Percentiles rank a stretch among this genome's conserved stretches.
Evolutionary conservation across 2,329 filamentous ascomycete species (phyloP).

Genomic region (Rosellinia necatrix): DNA sequence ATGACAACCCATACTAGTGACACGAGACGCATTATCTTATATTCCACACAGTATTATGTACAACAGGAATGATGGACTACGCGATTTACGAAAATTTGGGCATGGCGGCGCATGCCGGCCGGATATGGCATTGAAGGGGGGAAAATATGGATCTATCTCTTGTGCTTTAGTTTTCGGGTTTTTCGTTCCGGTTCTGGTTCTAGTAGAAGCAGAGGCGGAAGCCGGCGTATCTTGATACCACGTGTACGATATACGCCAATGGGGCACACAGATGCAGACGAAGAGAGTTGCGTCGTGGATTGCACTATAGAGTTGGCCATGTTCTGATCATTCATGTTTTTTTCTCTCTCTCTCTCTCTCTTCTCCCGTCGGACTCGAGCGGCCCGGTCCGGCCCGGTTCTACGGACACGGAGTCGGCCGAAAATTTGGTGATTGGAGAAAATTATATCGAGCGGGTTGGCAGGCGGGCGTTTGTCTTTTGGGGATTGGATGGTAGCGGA

Average conservation of each 20-base stretch:
- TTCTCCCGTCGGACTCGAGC: neutral
- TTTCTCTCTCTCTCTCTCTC: neutral
- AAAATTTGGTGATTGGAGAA: neutral
- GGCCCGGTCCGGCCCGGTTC: neutral
- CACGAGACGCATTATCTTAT: too few relatives aligned
- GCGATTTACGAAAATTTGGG: slow-evolving; percentile 1
- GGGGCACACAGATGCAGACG: neutral
- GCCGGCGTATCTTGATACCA: neutral
- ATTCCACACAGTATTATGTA: slow-evolving; percentile 1
- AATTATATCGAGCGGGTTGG: neutral
- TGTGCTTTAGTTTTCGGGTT: too few relatives aligned
- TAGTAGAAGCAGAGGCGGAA: neutral
- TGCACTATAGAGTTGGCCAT: too few relatives aligned
- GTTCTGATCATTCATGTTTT: neutral
- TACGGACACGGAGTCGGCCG: neutral
- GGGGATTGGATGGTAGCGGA: too few relatives aligned
- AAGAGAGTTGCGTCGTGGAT: neutral
- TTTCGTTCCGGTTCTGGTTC: too few relatives aligned
- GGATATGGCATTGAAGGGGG: too few relatives aligned
- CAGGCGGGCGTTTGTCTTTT: too few relatives aligned
- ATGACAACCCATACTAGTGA: too few relatives aligned
- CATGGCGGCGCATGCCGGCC: neutral
- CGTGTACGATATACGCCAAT: slow-evolving; percentile 1
- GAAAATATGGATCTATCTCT: neutral
- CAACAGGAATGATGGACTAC: slow-evolving; percentile 6